Evolutionary conservation across 2,329 filamentous ascomycete genomes (phyloP).

Genomic region (Trichoderma endophyticum): DNA sequence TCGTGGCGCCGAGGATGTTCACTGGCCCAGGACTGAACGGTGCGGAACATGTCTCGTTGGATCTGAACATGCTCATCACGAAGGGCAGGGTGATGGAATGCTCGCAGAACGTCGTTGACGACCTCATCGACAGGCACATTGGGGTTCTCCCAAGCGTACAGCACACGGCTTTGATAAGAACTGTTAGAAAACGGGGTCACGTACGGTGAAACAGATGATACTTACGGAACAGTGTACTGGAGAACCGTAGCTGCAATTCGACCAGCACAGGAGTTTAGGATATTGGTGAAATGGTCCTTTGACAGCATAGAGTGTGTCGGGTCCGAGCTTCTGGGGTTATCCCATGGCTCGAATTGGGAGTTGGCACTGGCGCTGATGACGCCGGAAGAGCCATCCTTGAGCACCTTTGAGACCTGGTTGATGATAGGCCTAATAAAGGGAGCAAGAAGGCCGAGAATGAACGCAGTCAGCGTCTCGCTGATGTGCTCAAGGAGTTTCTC

Average conservation of each 20-base stretch:
- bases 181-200: background rate
- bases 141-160: conserved; percentile 91
- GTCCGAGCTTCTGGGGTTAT: conserved; percentile 68
- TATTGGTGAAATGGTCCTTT: conserved; percentile 80
- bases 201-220: conserved; percentile 15
- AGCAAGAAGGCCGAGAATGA: conserved; percentile 84
- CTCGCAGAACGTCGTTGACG: conserved; percentile 71
- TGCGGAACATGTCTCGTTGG: conserved; percentile 84
- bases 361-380: conserved; percentile 66
- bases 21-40: conserved; percentile 77
- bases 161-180: conserved; percentile 54
- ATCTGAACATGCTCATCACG: conserved; percentile 74
- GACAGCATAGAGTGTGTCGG: conserved; percentile 80
- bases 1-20: conserved; percentile 63
- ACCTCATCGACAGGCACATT: conserved; percentile 81
- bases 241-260: conserved; percentile 71
- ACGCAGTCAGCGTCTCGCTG: conserved; percentile 86
- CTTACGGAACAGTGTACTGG: conserved; percentile 79
- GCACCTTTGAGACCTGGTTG: conserved; percentile 73
- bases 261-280: conserved; percentile 74
- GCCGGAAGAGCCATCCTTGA: conserved; percentile 81
- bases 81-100: conserved; percentile 88
- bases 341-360: conserved; percentile 78
- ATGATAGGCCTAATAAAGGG: conserved; percentile 93
- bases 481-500: conserved; percentile 91